A percentile compares a stretch with the other conserved stretches of the same genome.
Conservation (phyloP, 352 stramenopile species). For the Phytopythium helicoides region DNA sequence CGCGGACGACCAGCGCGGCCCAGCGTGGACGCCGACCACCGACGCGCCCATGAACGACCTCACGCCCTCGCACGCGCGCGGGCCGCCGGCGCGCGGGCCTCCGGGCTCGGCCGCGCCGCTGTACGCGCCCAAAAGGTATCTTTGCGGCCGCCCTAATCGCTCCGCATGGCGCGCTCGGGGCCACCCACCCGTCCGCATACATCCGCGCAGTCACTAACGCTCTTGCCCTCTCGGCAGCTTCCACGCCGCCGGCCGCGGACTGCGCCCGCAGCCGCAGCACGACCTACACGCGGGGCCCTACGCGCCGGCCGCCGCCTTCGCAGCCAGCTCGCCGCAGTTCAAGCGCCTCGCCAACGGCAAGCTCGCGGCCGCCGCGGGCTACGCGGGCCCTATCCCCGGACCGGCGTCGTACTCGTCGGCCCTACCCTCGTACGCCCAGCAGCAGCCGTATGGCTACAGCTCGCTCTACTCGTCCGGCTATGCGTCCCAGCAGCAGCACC, state of each 20-base stretch:
- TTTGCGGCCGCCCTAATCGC: not conserved
- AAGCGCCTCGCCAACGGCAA: no score
- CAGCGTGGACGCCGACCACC: not conserved
- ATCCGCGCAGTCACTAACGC: no score
- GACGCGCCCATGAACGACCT: slow-evolving; percentile 37
- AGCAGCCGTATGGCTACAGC: slow-evolving; percentile 3
- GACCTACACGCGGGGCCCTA: no score
- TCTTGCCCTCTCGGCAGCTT: not conserved
- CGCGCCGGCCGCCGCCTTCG: no score
- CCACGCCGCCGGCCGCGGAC: no score
- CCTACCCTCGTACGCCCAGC: not conserved
- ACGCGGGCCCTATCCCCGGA: no score
- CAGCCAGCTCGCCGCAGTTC: not conserved
- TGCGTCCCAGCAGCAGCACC: slow-evolving; percentile 25
- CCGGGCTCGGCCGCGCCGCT: not conserved
- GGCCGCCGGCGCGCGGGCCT: slow-evolving; percentile 10
- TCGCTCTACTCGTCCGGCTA: slow-evolving; percentile 4
- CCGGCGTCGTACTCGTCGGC: not conserved
- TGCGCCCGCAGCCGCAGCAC: no score
- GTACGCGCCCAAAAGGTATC: slow-evolving; percentile 10
- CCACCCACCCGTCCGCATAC: no score
- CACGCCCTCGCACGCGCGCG: slow-evolving; percentile 24
- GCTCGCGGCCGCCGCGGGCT: no score
- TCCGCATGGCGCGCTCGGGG: no score
- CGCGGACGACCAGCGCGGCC: no score